Percentiles rank a stretch among this genome's conserved stretches.
These are phyloP conservation scores for Metschnikowia colocasiae DNA, from an alignment of 805 yeast species.

Conservation along the genomic window DNA sequence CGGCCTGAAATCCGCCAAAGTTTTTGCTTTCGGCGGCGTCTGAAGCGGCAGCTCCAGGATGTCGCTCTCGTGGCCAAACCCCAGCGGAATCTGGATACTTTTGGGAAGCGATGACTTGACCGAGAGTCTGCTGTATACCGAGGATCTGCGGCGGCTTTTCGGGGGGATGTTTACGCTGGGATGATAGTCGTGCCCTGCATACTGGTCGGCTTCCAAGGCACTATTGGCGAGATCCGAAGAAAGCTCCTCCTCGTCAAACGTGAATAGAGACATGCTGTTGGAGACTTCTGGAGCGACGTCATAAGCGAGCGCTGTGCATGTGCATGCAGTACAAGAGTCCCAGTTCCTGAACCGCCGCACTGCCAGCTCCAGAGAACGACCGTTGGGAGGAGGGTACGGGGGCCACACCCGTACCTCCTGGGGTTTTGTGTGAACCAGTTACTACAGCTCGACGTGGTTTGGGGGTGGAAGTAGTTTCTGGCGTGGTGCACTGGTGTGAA, in stretches of 20 bases:
- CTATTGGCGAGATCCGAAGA: slow-evolving; percentile 11
- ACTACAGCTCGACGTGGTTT: too few relatives aligned
- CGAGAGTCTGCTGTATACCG: slow-evolving; percentile 19
- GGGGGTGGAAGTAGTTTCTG: too few relatives aligned
- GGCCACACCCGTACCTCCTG: too few relatives aligned
- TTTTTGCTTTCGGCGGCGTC: slow-evolving; percentile 18
- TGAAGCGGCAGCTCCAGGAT: neutral
- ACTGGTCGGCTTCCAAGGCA: slow-evolving; percentile 3
- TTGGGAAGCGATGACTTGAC: slow-evolving; percentile 15
- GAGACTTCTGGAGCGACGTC: neutral
- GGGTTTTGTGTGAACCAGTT: too few relatives aligned
- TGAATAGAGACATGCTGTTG: slow-evolving; percentile 15
- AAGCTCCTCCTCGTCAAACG: slow-evolving; percentile 19
- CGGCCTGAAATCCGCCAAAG: slow-evolving; percentile 38
- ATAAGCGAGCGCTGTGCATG: neutral
- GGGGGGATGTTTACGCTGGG: neutral
- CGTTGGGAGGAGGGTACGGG: too few relatives aligned
- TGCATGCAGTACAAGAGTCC: neutral
- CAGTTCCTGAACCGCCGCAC: neutral
- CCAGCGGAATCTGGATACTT: slow-evolving; percentile 17
- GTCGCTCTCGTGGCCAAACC: slow-evolving; percentile 9
- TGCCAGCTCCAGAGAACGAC: too few relatives aligned
- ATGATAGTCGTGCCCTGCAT: neutral
- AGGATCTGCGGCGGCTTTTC: slow-evolving; percentile 14
- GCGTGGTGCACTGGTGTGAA: neutral